Evolutionary conservation across 2,329 filamentous ascomycete species (phyloP).

Genomic region (Nemania serpens): DNA sequence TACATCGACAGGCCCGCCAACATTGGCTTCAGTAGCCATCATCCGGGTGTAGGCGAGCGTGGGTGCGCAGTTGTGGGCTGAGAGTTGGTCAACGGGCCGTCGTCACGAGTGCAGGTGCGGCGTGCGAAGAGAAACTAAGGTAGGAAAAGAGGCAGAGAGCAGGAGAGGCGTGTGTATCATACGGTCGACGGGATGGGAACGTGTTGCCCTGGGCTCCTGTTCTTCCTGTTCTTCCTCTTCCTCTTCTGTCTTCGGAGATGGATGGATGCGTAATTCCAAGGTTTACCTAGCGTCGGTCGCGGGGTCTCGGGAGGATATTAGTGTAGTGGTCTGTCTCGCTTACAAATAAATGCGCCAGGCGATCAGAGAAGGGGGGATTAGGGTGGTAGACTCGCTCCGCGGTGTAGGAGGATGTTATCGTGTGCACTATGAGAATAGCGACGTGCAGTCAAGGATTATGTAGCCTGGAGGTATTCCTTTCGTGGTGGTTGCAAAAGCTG

Average conservation of each 20-base stretch:
- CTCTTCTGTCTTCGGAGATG: neutral
- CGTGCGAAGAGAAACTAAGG: neutral
- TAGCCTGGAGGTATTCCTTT: slow-evolving; percentile 21
- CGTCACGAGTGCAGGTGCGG: slow-evolving; percentile 10
- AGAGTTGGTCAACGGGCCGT: slow-evolving; percentile 7
- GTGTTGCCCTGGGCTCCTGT: no score
- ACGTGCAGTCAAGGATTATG: slow-evolving; percentile 18
- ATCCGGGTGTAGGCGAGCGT: slow-evolving; percentile 37
- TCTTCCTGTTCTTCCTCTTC: slow-evolving; percentile 24
- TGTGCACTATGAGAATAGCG: slow-evolving; percentile 24
- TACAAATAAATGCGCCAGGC: slow-evolving; percentile 23
- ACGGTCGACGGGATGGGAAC: no score
- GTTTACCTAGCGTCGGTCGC: slow-evolving; percentile 20
- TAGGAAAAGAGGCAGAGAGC: neutral
- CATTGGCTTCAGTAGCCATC: slow-evolving; percentile 44
- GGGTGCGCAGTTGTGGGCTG: slow-evolving; percentile 5
- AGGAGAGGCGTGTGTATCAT: neutral
- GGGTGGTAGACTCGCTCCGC: slow-evolving; percentile 11
- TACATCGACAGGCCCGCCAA: slow-evolving; percentile 40
- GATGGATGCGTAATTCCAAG: neutral
- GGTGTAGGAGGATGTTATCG: slow-evolving; percentile 11
- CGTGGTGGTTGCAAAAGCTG: slow-evolving; percentile 39
- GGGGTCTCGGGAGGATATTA: slow-evolving; percentile 12
- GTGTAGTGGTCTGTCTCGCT: slow-evolving; percentile 11
- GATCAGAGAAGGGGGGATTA: slow-evolving; percentile 15